Base-by-base conservation (phyloP, 1,139 yeast genomes). In the Scheffersomyces parashehatae region DNA sequence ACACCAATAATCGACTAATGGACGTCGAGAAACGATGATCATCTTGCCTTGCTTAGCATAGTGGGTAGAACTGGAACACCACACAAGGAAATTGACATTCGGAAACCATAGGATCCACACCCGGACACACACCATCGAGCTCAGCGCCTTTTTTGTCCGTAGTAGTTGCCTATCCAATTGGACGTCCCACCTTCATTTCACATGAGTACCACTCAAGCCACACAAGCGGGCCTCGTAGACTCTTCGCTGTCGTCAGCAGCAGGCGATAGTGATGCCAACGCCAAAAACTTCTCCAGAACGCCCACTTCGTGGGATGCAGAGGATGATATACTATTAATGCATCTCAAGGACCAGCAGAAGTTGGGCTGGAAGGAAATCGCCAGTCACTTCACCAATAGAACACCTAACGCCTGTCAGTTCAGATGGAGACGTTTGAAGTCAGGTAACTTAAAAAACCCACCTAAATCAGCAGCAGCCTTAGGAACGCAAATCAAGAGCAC, bases 311-410 rank as follows among this genome's bases (percentile, higher is more conserved):
- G 91, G 91, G 87, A 83, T 53, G 83, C 88, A 2, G 83, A 81
- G 55, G 90, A 84, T 59, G 91, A 85, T 56, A 66, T 81, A 34
- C 67, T 83, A 37, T 67, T 85, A 46, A 77, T 86, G 70, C 87
- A 83, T 60, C 68, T 85, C 55, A 84, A 85, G 58, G 91, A 85
- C 60, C 79, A 77, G 45, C 85, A 81, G 58, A 83, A 83, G 56
- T 67, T 84, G 49, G 90, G 90, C 0, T 84, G 91, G 91, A 83
- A 84, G 62, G 89, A 84, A 51, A 84, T 85, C 41, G 83, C 89
- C 9, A 73, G 80, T 43, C 81, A 83, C 55, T 85, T 84, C 62
- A 73, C 71, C 41, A 81, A 82, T 60, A 68, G 91, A 62, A 85
- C 90, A 1, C 87, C 89, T 34, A 85, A 85, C 56, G 90, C 90